Conservation (phyloP, 352 stramenopile genomes). For the Globisporangium lucens region DNA sequence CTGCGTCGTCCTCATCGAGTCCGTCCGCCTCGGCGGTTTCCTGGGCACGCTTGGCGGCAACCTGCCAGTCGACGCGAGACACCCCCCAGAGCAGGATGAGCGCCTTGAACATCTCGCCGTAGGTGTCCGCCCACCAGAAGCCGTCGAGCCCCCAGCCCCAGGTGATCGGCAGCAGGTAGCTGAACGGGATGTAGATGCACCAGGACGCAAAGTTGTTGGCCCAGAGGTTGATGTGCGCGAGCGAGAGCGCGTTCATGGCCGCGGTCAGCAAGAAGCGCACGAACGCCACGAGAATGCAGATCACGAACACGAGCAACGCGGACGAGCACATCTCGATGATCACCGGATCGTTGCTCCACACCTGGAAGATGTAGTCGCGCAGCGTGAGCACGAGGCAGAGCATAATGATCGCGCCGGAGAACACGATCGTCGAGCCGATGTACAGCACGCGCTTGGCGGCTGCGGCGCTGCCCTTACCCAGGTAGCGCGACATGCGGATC, state of each 20-base stretch:
- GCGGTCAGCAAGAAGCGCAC: constrained; percentile 43
- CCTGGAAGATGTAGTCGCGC: constrained; percentile 35
- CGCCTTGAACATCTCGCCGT: constrained; percentile 45
- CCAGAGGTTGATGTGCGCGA: constrained; percentile 44
- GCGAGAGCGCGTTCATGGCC: constrained; percentile 41
- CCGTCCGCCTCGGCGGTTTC: constrained; percentile 30
- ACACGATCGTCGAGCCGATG: constrained; percentile 34
- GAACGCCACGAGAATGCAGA: constrained; percentile 52
- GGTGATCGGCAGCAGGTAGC: constrained; percentile 45
- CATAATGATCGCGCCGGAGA: constrained; percentile 31
- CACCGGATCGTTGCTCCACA: constrained; percentile 44
- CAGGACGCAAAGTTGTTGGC: constrained; percentile 55
- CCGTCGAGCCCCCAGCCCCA: constrained; percentile 40
- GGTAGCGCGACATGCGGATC: constrained; percentile 51
- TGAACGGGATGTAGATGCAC: constrained; percentile 44
- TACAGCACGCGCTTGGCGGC: constrained; percentile 44
- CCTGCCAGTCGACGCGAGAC: constrained; percentile 42
- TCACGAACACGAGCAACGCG: constrained; percentile 39
- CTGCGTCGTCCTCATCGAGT: constrained; percentile 20
- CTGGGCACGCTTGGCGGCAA: constrained; percentile 31
- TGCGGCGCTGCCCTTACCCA: constrained; percentile 38
- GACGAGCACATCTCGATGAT: constrained; percentile 44
- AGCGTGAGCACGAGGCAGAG: constrained; percentile 31
- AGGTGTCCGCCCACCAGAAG: constrained; percentile 50
- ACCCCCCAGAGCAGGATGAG: constrained; percentile 44